Base-by-base conservation (phyloP, 768 basidiomycete species). In the Termitomyces titanicus region DNA sequence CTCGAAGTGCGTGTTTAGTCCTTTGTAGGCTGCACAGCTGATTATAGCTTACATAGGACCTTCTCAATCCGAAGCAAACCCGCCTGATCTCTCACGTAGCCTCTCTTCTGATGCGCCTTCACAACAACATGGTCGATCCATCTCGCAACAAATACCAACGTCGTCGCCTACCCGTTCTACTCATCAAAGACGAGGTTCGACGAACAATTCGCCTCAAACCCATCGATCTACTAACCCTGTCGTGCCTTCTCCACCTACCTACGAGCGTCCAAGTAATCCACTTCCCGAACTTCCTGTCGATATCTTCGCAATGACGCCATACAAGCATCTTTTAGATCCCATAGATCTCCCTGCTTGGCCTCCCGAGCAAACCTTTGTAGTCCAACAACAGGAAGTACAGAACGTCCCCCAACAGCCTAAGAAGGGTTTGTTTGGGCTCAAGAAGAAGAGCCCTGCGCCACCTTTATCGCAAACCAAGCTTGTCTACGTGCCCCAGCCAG, bases 231-330 rank as follows among this genome's bases (percentile, higher is more conserved):
- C 53, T 10, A 20, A 17, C 9, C 47, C 29, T 20, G 18, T 27
- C 12, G 20, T 48, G 18, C 37, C 27, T 44, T 27, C 31, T 51
- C 18, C 40, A 35, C 45, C 35, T 20, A n/a, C 13, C 52, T 12
- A 51, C 12, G 35, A 35, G 24, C 33, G 51, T 17, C 39, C 51
- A 27, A 22, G 42, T 6, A 87, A 91, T 63, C 87, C 86, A 5
- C 80, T 90, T 9, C 89, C 89, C 0, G 55, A 65, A 3, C 86
- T 82, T 0, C 89, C 89, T 0, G 69, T 70, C 29, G 82, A 89
- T 63, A 52, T 89, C 8, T 86, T 84, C 66, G 75, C 79, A 12
- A 68, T 70, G 25, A 74, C 83, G 0, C 84, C 84, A 0, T 87
- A 87, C 65, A 77, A 79, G 49, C 68, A 72, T 0, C 66, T 88